Base-by-base conservation (phyloP, 176 grass and related monocot species). In the Hordeum marinum region DNA sequence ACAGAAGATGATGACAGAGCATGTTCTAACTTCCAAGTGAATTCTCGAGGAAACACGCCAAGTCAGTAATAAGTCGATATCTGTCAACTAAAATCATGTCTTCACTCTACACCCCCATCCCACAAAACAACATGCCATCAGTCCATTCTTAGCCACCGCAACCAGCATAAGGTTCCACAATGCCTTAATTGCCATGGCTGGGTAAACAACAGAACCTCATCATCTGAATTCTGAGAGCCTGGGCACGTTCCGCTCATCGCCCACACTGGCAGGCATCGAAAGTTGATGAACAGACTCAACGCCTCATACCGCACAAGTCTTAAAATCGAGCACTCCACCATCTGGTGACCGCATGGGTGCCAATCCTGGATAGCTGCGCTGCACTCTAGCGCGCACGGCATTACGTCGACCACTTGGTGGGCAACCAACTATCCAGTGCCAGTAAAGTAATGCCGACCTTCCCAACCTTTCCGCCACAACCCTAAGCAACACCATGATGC, bases 361-460 rank as follows among this genome's bases (percentile, higher is more conserved):
- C 9, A 31, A 1, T 3, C 21, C 40, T 50, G 39, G 76, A 72
- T 46, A 48, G 29, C 18, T 63, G 55, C 27, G 9, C 55, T 86
- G 43, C 68, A 21, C 21, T 37, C 34, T 12, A 41, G 42, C 34
- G 2, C 12, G 24, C 6, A 26, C 32, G 24, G 27, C 83, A 77
- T 90, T 85, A 14, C 63, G 43, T 64, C 78, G 72, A 82, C 76
- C 83, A 71, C 2, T 18, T 82, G 31, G 57, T 2, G 45, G 13
- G 35, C 81, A 80, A 3, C 11, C 60, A 27, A 23, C 41, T 58
- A 15, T 12, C 27, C 43, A 65, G 67, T 35, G 7, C 11, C 17
- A 70, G 32, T 8, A 72, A 26, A n/a, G 15, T n/a, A 84, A 34
- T 32, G 23, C 55, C 55, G 37, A 54, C 73, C 64, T 40, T 43